Base-by-base conservation (phyloP, 1,284 basidiomycete species). In the Dichomitus squalens region DNA sequence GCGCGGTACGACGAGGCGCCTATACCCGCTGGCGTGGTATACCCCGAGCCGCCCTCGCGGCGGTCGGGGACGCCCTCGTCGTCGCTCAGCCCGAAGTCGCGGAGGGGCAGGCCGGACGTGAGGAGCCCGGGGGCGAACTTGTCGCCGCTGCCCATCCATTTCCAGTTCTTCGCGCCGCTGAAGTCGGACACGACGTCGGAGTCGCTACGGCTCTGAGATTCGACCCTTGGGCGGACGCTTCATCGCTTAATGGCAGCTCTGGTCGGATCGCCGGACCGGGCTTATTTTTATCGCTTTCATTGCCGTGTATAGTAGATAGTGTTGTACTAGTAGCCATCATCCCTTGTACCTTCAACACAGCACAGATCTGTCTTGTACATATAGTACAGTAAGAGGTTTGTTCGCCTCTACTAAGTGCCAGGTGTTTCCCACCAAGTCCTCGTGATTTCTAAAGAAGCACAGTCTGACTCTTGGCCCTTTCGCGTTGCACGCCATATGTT, bases 1-100 rank as follows among this genome's bases (percentile, higher is more conserved):
- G 48, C 46, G 39, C 57, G 55, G 39, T 67, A 67, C 53, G 55
- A 47, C 34, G 64, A 64, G 55, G 66, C 66, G 11, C 61, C 61
- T 9, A 31, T 66, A 8, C 66, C 66, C 11, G 36, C 61, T 2
- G 63, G 61, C 29, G 49, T 66, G 41, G 58, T 63, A 14, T 67
- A 67, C 25, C 66, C 66, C 7, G 61, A 58, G 16, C 64, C 64
- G 21, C 62, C 55, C 8, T 60, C 56, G 35, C 44, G 58, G 27
- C 56, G 56, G 12, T 14, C 44, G 29, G 44, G n/a, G 18, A 47
- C 44, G 11, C 44, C 44, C 44, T 18, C 44, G 29, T 47, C 44
- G 27, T 47, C 44, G 31, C 44, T 47, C 27, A 47, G 44, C 29
- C 44, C 44, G n/a, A 47, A 47, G 31, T 47, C 44, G 18, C n/a